Evolutionary conservation across 108 stramenopile genomes (phyloP).

Genomic region (Cylindrotheca closterium): DNA sequence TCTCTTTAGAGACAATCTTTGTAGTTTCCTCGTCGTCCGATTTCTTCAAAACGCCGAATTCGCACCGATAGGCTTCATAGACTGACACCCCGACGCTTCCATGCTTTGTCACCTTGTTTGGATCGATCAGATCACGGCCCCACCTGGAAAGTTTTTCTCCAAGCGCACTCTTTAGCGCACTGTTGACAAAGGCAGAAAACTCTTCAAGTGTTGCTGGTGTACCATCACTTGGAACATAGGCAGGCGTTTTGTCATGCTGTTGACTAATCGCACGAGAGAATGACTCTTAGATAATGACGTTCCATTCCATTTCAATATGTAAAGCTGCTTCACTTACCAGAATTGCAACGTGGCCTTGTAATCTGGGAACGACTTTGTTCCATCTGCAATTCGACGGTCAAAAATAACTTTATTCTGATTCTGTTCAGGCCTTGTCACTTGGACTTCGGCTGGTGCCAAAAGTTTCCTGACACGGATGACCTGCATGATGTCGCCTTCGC

Average conservation of each 20-base stretch:
- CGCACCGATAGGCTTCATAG: slow-evolving; percentile 49
- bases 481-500: slow-evolving; percentile 47
- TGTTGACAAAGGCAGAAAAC: slow-evolving; percentile 51
- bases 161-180: slow-evolving; percentile 48
- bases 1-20: too few relatives aligned
- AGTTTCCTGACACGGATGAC: slow-evolving; percentile 32
- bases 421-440: background rate
- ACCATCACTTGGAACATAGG: slow-evolving; percentile 15
- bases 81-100: slow-evolving; percentile 44
- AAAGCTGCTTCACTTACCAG: slow-evolving; percentile 26
- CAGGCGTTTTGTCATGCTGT: slow-evolving; percentile 45
- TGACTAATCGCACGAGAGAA: slow-evolving; percentile 11
- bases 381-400: slow-evolving; percentile 43
- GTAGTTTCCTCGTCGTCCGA: background rate
- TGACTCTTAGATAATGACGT: background rate
- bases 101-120: slow-evolving; percentile 28
- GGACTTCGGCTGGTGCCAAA: slow-evolving; percentile 25
- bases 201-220: slow-evolving; percentile 27
- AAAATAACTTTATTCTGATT: slow-evolving; percentile 23
- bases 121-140: slow-evolving; percentile 63
- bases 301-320: background rate
- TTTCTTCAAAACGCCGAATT: slow-evolving; percentile 41
- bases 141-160: slow-evolving; percentile 49
- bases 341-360: slow-evolving; percentile 39
- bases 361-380: slow-evolving; percentile 42